phyloP scores from a whole-genome alignment of 1,284 basidiomycete genomes.

The Hymenochaete sp. region DNA sequence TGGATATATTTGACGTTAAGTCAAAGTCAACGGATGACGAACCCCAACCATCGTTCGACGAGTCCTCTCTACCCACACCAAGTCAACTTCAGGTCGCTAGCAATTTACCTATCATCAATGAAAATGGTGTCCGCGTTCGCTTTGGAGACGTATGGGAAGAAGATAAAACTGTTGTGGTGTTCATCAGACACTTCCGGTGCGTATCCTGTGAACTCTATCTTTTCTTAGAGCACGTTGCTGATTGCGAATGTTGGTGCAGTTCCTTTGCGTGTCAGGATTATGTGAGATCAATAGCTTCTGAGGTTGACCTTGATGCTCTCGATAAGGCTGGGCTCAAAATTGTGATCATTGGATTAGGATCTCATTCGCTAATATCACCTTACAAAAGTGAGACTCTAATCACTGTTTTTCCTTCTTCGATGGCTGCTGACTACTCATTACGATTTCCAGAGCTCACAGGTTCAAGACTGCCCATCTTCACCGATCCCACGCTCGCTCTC shows the following conservation, averaged over 20 bases:
- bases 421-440: background rate
- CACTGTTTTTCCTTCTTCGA: background rate
- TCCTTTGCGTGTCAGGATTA: conserved; percentile 83
- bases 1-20: conserved; percentile 9
- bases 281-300: conserved; percentile 55
- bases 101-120: conserved; percentile 52
- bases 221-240: conserved; percentile 11
- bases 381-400: conserved; percentile 44
- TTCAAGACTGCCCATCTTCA: conserved; percentile 58
- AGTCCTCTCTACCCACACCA: conserved; percentile 30
- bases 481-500: conserved; percentile 65
- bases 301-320: conserved; percentile 44
- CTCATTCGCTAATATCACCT: conserved; percentile 61
- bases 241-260: conserved; percentile 26
- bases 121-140: conserved; percentile 53
- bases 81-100: conserved; percentile 54
- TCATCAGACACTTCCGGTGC: conserved; percentile 68
- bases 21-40: background rate
- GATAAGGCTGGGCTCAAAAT: conserved; percentile 47
- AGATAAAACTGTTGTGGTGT: conserved; percentile 63
- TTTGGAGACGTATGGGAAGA: conserved; percentile 69
- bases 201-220: conserved; percentile 16
- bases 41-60: conserved; percentile 4
- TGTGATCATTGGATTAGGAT: conserved; percentile 74
- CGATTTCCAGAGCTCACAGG: conserved; percentile 45